A percentile compares a stretch with the other conserved stretches of the same genome.
These are phyloP conservation scores for Penicillium sp. DNA, from an alignment of 2,329 filamentous ascomycete species.

Conservation along the genomic window DNA sequence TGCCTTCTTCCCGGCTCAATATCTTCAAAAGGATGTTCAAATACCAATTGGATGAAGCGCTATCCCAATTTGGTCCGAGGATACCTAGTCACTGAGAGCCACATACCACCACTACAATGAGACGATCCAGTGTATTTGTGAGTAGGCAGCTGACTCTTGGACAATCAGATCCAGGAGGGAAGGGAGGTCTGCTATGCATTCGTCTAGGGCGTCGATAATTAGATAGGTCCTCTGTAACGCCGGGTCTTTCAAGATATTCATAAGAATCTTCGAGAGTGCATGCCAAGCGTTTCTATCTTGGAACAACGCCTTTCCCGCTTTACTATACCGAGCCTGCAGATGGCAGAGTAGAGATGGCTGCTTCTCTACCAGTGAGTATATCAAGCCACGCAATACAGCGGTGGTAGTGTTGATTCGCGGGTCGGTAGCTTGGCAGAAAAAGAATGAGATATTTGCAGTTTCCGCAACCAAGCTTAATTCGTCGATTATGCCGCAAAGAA, in stretches of 20 bases:
- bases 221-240: background rate
- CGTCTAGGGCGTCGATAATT: slow-evolving; percentile 4
- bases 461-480: background rate
- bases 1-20: too few relatives aligned
- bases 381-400: background rate
- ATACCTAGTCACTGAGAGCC: too few relatives aligned
- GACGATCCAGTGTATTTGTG: slow-evolving; percentile 2
- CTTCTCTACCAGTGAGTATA: slow-evolving; percentile 3
- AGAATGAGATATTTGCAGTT: background rate
- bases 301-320: background rate
- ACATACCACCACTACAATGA: too few relatives aligned
- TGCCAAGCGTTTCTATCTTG: slow-evolving; percentile 2
- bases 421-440: slow-evolving; percentile 5
- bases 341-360: slow-evolving; percentile 4
- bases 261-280: background rate
- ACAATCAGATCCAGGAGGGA: slow-evolving; percentile 1
- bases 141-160: background rate
- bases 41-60: too few relatives aligned
- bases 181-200: background rate
- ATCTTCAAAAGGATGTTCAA: too few relatives aligned
- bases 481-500: slow-evolving; percentile 17
- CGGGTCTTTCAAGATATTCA: background rate
- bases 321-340: slow-evolving; percentile 1
- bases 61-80: too few relatives aligned
- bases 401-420: background rate